phyloP scores from a whole-genome alignment of 2,329 filamentous ascomycete species.

The Aspergillus uvarum region DNA sequence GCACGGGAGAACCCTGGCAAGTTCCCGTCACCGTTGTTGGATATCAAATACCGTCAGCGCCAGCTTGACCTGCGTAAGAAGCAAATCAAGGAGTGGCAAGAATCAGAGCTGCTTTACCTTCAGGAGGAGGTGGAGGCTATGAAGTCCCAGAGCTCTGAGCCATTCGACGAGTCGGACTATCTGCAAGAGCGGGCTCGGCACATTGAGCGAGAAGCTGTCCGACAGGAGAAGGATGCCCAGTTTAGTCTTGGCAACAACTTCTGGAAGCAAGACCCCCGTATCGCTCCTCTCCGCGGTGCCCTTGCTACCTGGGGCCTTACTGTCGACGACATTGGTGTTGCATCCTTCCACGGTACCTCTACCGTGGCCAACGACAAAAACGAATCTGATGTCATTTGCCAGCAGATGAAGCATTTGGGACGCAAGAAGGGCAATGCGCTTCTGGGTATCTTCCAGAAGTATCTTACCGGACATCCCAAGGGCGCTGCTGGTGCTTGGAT shows the following conservation, averaged over 20 bases:
- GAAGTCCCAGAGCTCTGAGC: constrained; percentile 69
- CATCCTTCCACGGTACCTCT: constrained; percentile 98
- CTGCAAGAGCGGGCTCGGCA: constrained; percentile 79
- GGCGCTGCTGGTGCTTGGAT: constrained; percentile 99
- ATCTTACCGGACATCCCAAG: constrained; percentile 97
- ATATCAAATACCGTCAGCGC: constrained; percentile 95
- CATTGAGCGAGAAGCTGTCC: constrained; percentile 80
- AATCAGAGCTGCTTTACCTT: constrained; percentile 88
- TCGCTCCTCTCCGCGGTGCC: constrained; percentile 92
- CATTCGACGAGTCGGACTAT: constrained; percentile 81
- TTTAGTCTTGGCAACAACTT: constrained; percentile 96
- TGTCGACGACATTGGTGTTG: constrained; percentile 90
- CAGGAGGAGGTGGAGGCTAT: constrained; percentile 91
- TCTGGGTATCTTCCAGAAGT: constrained; percentile 98
- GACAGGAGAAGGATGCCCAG: constrained; percentile 91
- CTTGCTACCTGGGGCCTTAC: constrained; percentile 98
- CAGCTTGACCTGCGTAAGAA: constrained; percentile 92
- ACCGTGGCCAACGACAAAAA: constrained; percentile 99
- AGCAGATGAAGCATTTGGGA: constrained; percentile 92
- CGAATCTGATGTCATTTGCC: constrained; percentile 94
- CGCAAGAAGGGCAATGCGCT: constrained; percentile 95
- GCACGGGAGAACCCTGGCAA: constrained; percentile 87
- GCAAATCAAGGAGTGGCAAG: constrained; percentile 95
- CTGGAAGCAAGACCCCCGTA: constrained; percentile 93
- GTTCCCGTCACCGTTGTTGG: constrained; percentile 91